Base-by-base conservation (phyloP, 2,329 filamentous ascomycete species). In the Verticillium tricorpus region DNA sequence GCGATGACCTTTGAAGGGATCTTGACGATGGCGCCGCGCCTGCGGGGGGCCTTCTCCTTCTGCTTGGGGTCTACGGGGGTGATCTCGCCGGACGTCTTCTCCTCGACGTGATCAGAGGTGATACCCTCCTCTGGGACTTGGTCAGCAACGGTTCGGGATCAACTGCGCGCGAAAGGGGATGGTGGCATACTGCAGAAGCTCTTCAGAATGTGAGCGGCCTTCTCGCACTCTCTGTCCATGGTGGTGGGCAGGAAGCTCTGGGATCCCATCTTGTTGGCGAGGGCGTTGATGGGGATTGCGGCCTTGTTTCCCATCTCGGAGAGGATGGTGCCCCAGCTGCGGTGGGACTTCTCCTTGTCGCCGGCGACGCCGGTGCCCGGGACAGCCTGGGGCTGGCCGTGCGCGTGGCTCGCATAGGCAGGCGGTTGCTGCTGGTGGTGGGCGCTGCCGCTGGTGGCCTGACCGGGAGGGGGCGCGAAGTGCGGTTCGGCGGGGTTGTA, bases 221-320 rank as follows among this genome's bases (percentile, higher is more conserved):
- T 97, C 76, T 97, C 92, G 68, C 89, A 90, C 78, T 97, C 93
- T 74, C 92, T 92, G 72, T 96, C 93, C 66, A 97, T 80, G 1
- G 89, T 89, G 60, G 89, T 91, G 1, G 93, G 93, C 84, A 93
- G 89, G 75, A 96, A 96, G 25, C 91, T 89, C 75, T 96, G 92
- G 57, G 77, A 77, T n/a, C 92, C 92, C 40, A 96, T 80, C 75
- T 89, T 92, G 76, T 96, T 92, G 17, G 89, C 91, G 25, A 96
- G 75, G 63, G 83, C 87, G 72, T 96, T 96, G 70, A 96, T 88
- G 2, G 92, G 92, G 2, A 84, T 85, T 17, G 90, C 90, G 12
- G 81, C 78, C 69, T 82, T 80, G 60, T 75, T 63, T 67, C 77
- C 74, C 70, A 78, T 65, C 52, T 66, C 61, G 2, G 64, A 60